A percentile compares a stretch with the other conserved stretches of the same genome.
Evolutionary conservation across 371 early-diverging fungal species (phyloP).

Genomic region (Mucor mucedo): DNA sequence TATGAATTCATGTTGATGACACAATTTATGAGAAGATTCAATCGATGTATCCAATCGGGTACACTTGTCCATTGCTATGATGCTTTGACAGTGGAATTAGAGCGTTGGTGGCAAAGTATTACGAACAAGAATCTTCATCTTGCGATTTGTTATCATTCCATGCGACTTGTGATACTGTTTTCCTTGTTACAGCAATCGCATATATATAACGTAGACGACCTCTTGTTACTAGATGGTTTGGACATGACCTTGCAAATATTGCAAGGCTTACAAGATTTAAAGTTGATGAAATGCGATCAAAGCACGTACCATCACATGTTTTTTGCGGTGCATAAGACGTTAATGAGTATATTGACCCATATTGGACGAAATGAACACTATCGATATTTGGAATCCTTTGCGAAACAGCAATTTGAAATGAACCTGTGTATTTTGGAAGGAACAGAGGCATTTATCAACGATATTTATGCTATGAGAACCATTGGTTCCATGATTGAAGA

Average conservation of each 20-base stretch:
- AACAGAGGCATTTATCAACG: constrained; percentile 41
- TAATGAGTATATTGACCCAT: constrained; percentile 25
- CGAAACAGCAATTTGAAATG: constrained; percentile 38
- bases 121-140: constrained; percentile 29
- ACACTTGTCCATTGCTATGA: constrained; percentile 27
- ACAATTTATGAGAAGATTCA: constrained; percentile 45
- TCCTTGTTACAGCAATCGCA: constrained; percentile 30
- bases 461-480: constrained; percentile 44
- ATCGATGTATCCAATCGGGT: constrained; percentile 29
- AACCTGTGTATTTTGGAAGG: constrained; percentile 38
- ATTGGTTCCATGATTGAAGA: constrained; percentile 17
- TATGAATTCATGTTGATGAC: constrained; percentile 36
- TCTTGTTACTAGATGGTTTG: constrained; percentile 39
- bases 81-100: constrained; percentile 18
- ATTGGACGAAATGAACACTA: constrained; percentile 7
- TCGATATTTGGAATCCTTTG: constrained; percentile 13
- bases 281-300: constrained; percentile 46
- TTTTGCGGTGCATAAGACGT: constrained; percentile 48
- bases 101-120: constrained; percentile 29
- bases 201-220: constrained; percentile 2
- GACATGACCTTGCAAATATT: constrained; percentile 37
- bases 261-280: constrained; percentile 37
- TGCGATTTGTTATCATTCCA: constrained; percentile 43
- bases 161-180: constrained; percentile 44
- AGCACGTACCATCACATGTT: constrained; percentile 58